Evolutionary conservation across 129 eudicot genomes (phyloP).

Genomic region (sunflower (Helianthus annuus)): HanXRQr2.0-SUNRISE NC_035447.2:136985261-136985760

Average conservation of each 20-base stretch:
- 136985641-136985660: no score
- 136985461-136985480: conserved; percentile 86
- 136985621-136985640: no score
- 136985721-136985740: no score
- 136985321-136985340: conserved; percentile 74
- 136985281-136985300: conserved; percentile 47
- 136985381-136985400: conserved; percentile 58
- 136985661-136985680: no score
- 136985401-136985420: conserved; percentile 61
- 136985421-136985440: conserved; percentile 60
- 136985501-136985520: conserved; percentile 71
- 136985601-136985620: no score
- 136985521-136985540: conserved; percentile 78
- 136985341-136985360: conserved; percentile 65
- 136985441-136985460: conserved; percentile 72
- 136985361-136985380: conserved; percentile 46
- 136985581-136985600: no score
- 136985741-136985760: no score
- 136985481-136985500: conserved; percentile 91
- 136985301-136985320: conserved; percentile 67
- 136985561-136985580: neutral
- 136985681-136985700: no score
- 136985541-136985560: conserved; percentile 34
- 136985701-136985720: no score
- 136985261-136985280: neutral